Percentiles rank a stretch among this genome's conserved stretches.
Conservation (phyloP, 164 flowering plant genomes). For the Sedum album region DNA sequence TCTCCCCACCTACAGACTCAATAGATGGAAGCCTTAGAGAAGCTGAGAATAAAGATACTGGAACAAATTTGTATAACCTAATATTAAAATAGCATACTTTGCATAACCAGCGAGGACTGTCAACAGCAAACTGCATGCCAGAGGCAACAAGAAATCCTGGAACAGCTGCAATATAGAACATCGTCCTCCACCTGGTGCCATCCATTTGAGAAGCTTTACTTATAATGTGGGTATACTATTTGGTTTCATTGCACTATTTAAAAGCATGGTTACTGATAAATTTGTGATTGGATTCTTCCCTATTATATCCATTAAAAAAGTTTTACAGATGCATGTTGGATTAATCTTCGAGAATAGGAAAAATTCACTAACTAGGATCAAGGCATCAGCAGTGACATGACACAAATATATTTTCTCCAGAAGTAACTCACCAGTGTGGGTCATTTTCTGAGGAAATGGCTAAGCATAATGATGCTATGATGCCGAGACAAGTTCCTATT, state of each 20-base stretch:
- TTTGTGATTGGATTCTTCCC: background rate
- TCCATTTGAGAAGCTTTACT: slow-evolving; percentile 5
- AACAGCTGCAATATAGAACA: slow-evolving; percentile 61
- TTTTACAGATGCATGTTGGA: background rate
- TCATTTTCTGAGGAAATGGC: slow-evolving; percentile 59
- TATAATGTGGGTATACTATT: background rate
- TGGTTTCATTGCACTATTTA: background rate
- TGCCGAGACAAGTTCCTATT: slow-evolving; percentile 74
- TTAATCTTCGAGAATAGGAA: background rate
- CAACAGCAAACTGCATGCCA: slow-evolving; percentile 87
- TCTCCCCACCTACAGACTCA: slow-evolving; percentile 47
- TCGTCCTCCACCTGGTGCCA: slow-evolving; percentile 68
- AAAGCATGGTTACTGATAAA: background rate
- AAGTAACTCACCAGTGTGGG: slow-evolving; percentile 59
- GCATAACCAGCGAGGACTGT: slow-evolving; percentile 91
- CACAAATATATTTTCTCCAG: background rate
- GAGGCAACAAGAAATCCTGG: slow-evolving; percentile 56
- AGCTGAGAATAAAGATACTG: background rate
- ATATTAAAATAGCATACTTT: slow-evolving; percentile 36
- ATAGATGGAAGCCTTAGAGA: background rate
- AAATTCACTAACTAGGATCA: background rate
- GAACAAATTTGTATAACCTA: background rate
- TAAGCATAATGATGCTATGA: slow-evolving; percentile 53
- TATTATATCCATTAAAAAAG: background rate
- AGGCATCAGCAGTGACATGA: background rate